Evolutionary conservation across 352 stramenopile genomes (phyloP).

Genomic region (Pythium chondricola): DNA sequence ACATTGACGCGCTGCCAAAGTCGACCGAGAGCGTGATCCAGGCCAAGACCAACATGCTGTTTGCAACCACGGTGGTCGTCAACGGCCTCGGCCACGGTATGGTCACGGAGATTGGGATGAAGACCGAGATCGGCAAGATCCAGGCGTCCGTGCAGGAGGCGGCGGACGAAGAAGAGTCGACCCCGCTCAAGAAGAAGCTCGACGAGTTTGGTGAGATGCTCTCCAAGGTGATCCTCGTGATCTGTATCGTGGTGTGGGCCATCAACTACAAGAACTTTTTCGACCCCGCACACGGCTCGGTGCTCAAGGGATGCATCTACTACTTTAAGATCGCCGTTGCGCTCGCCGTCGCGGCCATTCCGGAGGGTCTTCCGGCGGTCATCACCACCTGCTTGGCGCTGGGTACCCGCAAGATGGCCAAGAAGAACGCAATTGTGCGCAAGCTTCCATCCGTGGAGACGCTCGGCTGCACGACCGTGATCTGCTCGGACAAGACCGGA

Average conservation of each 20-base stretch:
- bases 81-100: conserved; percentile 91
- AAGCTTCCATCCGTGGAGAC: conserved; percentile 98
- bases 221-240: conserved; percentile 95
- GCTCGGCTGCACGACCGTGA: conserved; percentile 94
- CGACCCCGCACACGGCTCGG: conserved; percentile 75
- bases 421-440: conserved; percentile 97
- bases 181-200: conserved; percentile 96
- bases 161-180: conserved; percentile 92
- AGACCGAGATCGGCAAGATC: conserved; percentile 99
- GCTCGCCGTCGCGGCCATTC: conserved; percentile 97
- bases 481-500: conserved; percentile 93
- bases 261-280: conserved; percentile 98
- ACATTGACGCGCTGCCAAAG: conserved; percentile 65
- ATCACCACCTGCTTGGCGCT: conserved; percentile 97
- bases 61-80: conserved; percentile 96
- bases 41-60: conserved; percentile 96
- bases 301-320: conserved; percentile 96
- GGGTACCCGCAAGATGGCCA: conserved; percentile 94
- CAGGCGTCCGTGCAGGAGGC: conserved; percentile 90
- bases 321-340: conserved; percentile 99
- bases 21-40: conserved; percentile 82
- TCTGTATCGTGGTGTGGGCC: conserved; percentile 96
- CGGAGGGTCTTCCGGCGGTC: conserved; percentile 97
- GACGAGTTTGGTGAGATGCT: conserved; percentile 98
- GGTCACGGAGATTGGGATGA: conserved; percentile 95